Evolutionary conservation across 2,329 filamentous ascomycete species (phyloP).

Genomic region (Arachnomyces sp.): DNA sequence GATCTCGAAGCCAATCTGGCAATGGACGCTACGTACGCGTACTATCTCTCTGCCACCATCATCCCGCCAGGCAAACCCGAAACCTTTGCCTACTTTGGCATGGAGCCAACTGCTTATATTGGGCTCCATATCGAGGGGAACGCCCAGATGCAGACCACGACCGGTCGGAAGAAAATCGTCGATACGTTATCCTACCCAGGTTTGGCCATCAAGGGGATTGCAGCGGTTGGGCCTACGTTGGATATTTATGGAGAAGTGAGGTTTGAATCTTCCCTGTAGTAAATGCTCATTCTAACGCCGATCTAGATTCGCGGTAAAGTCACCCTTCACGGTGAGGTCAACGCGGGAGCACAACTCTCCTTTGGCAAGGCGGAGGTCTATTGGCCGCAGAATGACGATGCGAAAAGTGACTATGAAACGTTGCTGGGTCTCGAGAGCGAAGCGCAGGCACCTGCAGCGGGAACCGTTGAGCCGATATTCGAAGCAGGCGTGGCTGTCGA

Average conservation of each 20-base stretch:
- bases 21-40: conserved; percentile 19
- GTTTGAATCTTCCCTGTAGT: no score
- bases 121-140: conserved; percentile 11
- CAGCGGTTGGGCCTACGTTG: conserved; percentile 16
- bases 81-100: conserved; percentile 12
- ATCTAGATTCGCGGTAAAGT: conserved; percentile 12
- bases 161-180: conserved; percentile 13
- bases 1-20: conserved; percentile 12
- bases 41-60: conserved; percentile 18
- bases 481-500: conserved; percentile 10
- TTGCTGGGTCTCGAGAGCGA: no score
- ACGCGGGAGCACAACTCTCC: conserved; percentile 9
- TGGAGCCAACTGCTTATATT: conserved; percentile 9
- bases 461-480: conserved; percentile 11
- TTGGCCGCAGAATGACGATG: conserved; percentile 13
- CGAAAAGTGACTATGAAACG: conserved; percentile 7
- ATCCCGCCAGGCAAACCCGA: conserved; percentile 13
- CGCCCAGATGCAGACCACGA: conserved; percentile 11
- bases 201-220: conserved; percentile 19
- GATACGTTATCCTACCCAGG: conserved; percentile 19
- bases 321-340: conserved; percentile 10
- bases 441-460: no score
- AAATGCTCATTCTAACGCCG: no score
- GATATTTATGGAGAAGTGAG: conserved; percentile 18
- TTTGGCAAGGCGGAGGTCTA: conserved; percentile 15